Evolutionary conservation across 345 rosid species (phyloP).

Genomic region (Carallia brachiata): DNA sequence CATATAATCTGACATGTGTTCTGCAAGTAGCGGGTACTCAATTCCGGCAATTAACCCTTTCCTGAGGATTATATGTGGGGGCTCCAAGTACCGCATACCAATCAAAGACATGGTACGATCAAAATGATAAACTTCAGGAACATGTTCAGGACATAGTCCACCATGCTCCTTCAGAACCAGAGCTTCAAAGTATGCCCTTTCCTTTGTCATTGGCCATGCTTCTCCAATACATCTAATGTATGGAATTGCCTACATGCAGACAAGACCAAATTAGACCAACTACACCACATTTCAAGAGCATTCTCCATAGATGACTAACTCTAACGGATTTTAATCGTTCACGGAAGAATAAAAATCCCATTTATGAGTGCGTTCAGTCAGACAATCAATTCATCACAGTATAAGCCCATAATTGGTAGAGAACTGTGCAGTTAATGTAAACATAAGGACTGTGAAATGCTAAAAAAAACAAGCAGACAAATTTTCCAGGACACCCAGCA

Average conservation of each 20-base stretch:
- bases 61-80: slow-evolving; percentile 88
- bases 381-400: no score
- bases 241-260: slow-evolving; percentile 74
- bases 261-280: not conserved
- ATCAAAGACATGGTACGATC: slow-evolving; percentile 88
- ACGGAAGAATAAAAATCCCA: not conserved
- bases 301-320: not conserved
- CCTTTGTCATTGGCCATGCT: slow-evolving; percentile 97
- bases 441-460: not conserved
- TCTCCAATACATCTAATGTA: slow-evolving; percentile 86
- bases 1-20: slow-evolving; percentile 81
- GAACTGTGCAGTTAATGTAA: not conserved
- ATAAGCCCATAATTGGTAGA: not conserved
- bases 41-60: slow-evolving; percentile 88
- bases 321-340: not conserved
- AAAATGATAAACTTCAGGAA: slow-evolving; percentile 90
- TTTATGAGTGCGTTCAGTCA: not conserved
- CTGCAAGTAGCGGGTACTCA: slow-evolving; percentile 71
- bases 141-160: slow-evolving; percentile 63
- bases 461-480: not conserved
- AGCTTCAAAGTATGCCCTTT: slow-evolving; percentile 85
- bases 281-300: not conserved
- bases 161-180: slow-evolving; percentile 64
- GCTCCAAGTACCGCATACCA: slow-evolving; percentile 89
- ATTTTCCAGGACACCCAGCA: not conserved